Evolutionary conservation across 164 flowering plant species (phyloP).

Genomic region (Liriodendron chinense): DNA sequence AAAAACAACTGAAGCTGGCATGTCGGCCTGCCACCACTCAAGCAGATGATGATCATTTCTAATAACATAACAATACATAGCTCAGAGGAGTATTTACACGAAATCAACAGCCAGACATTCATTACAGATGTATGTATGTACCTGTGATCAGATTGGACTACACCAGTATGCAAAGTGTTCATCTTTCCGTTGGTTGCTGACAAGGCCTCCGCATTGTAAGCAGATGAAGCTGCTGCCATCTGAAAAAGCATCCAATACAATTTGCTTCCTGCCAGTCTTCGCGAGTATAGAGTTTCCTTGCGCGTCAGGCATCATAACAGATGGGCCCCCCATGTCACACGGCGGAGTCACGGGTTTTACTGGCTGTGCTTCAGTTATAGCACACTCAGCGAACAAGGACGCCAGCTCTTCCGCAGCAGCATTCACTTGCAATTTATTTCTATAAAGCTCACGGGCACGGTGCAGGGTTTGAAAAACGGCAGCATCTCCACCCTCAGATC

Average conservation of each 20-base stretch:
- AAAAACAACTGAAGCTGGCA: neutral
- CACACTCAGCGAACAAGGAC: slow-evolving; percentile 97
- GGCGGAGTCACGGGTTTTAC: slow-evolving; percentile 21
- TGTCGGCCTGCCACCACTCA: neutral
- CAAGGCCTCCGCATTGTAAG: slow-evolving; percentile 92
- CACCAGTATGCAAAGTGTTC: slow-evolving; percentile 95
- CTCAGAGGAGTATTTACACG: neutral
- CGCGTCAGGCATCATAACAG: slow-evolving; percentile 31
- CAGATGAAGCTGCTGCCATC: slow-evolving; percentile 99
- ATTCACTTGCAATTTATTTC: slow-evolving; percentile 50
- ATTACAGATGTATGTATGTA: neutral
- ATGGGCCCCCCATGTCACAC: slow-evolving; percentile 3
- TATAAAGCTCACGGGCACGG: slow-evolving; percentile 80
- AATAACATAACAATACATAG: neutral
- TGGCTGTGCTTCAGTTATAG: slow-evolving; percentile 80
- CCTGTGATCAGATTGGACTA: slow-evolving; percentile 27
- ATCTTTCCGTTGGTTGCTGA: slow-evolving; percentile 78
- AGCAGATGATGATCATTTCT: no score
- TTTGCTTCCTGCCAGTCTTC: slow-evolving; percentile 72
- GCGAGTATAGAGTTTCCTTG: slow-evolving; percentile 72
- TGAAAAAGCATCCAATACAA: slow-evolving; percentile 80
- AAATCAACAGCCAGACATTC: neutral
- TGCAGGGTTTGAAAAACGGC: slow-evolving; percentile 63
- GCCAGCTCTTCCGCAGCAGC: slow-evolving; percentile 83
- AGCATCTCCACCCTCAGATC: slow-evolving; percentile 65